phyloP scores from a whole-genome alignment of 1,284 basidiomycete species.

The Bondarzewia mesenterica region DNA sequence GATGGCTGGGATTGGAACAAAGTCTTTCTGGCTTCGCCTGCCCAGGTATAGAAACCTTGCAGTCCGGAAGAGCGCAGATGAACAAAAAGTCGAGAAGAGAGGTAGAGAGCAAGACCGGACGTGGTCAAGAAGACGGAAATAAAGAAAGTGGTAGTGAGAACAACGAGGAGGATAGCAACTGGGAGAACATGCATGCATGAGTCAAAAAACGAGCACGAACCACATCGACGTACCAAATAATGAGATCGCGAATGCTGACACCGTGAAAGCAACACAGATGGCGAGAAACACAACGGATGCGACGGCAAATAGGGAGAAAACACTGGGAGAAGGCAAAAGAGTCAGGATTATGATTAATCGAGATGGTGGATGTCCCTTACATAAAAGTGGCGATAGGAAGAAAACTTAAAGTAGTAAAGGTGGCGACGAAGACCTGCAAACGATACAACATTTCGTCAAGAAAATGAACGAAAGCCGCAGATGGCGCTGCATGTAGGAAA shows the following conservation, averaged over 20 bases:
- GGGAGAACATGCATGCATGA: not conserved
- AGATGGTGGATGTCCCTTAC: slow-evolving; percentile 16
- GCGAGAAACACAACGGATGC: slow-evolving; percentile 21
- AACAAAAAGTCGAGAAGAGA: slow-evolving; percentile 24
- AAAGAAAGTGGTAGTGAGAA: slow-evolving; percentile 9
- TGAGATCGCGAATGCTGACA: slow-evolving; percentile 15
- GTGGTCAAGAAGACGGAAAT: slow-evolving; percentile 20
- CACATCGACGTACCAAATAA: slow-evolving; percentile 19
- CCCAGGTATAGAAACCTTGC: slow-evolving; percentile 29
- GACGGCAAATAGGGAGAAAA: slow-evolving; percentile 24
- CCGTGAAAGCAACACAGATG: slow-evolving; percentile 14
- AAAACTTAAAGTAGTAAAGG: slow-evolving; percentile 21
- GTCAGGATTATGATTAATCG: not conserved
- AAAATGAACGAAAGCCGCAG: not conserved
- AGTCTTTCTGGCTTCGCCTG: slow-evolving; percentile 22
- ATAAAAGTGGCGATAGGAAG: slow-evolving; percentile 27
- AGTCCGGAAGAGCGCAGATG: slow-evolving; percentile 25
- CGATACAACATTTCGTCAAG: not conserved
- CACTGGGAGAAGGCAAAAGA: slow-evolving; percentile 12
- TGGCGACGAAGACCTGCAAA: slow-evolving; percentile 23
- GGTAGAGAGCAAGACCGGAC: slow-evolving; percentile 22
- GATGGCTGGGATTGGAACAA: slow-evolving; percentile 1
- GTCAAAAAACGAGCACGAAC: not conserved
- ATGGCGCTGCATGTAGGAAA: not conserved
- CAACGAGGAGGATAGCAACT: slow-evolving; percentile 11